Base-by-base conservation (phyloP, 768 basidiomycete species). In the Gelatoporia subvermispora region DNA sequence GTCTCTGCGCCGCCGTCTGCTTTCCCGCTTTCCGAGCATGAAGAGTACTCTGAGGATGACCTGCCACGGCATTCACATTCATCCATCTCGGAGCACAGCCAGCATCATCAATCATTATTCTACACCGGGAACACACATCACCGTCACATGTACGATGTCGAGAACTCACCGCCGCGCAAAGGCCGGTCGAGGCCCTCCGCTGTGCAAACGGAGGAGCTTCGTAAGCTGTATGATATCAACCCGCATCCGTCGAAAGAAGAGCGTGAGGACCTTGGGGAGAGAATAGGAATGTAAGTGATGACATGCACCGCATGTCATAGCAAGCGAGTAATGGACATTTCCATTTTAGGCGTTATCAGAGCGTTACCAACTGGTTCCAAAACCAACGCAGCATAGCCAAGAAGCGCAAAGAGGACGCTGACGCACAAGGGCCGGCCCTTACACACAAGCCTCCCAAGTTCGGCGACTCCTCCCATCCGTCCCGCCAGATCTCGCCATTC, bases 331-430 rank as follows among this genome's bases (percentile, higher is more conserved):
- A 44, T 45, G 39, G 21, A 31, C 49, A 28, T 43, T 53, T 62
- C 59, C 63, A 58, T 64, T 61, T 59, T 53, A 90, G 88, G 85
- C 83, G 79, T 54, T 77, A 84, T 67, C 81, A 87, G 66, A 85
- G 81, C 48, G 81, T 90, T 49, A 88, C 83, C 1, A 88, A 90
- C 61, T 89, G 88, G 88, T 90, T 90, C 64, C 87, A 89, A 72
- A 88, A 88, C 59, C 86, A 90, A 60, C 85, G 85, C 58, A 87
- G 81, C 63, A 75, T 83, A 54, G 79, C 84, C 25, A 85, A 84
- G 71, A 85, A 85, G 68, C 77, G 75, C 57, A 78, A 73, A 55
- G 82, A 85, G 52, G 82, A 84, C 43, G 75, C 78, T 23, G 70
- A 72, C 31, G 62, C 58, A 20, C 41, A 56, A 42, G 61, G 65